Evolutionary conservation across 1,284 basidiomycete genomes (phyloP).

Genomic region (Moesziomyces sp.): DNA sequence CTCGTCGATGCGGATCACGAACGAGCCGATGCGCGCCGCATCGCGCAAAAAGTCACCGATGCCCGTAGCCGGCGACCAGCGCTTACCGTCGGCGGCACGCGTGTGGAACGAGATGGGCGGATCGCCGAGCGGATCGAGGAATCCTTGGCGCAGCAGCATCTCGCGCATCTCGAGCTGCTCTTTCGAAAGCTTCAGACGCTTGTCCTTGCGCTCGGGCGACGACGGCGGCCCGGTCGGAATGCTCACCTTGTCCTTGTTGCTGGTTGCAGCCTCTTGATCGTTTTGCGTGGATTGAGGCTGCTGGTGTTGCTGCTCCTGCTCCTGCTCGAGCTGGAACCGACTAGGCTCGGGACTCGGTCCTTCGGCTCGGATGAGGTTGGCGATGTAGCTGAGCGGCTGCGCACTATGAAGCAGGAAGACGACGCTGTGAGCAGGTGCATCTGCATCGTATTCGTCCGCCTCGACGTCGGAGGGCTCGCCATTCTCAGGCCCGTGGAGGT

Average conservation of each 20-base stretch:
- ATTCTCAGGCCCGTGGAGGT: conserved; percentile 44
- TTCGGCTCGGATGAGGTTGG: conserved; percentile 57
- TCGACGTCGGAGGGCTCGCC: conserved; percentile 50
- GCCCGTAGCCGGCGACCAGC: conserved; percentile 61
- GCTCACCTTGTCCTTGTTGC: conserved; percentile 20
- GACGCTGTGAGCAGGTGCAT: conserved; percentile 56
- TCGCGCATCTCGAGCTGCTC: conserved; percentile 44
- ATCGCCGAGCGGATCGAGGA: conserved; percentile 48
- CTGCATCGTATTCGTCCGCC: conserved; percentile 54
- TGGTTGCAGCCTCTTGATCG: not conserved
- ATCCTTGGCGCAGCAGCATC: conserved; percentile 42
- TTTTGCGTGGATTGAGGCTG: not conserved
- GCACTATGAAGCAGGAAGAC: conserved; percentile 58
- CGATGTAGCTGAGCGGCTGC: conserved; percentile 59
- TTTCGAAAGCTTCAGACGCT: conserved; percentile 24
- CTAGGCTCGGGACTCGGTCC: conserved; percentile 52
- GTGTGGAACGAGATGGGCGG: conserved; percentile 61
- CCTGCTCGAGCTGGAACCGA: conserved; percentile 20
- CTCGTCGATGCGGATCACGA: conserved; percentile 54
- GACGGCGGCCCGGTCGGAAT: conserved; percentile 23
- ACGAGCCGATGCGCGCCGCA: conserved; percentile 56
- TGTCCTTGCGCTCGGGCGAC: conserved; percentile 37
- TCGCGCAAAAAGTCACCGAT: conserved; percentile 61
- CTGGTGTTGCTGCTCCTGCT: not conserved
- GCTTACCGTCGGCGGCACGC: conserved; percentile 49